A percentile compares a stretch with the other conserved stretches of the same genome.
phyloP scores from a whole-genome alignment of 169 alveolate genomes.

The Cryptosporidium baileyi region DNA sequence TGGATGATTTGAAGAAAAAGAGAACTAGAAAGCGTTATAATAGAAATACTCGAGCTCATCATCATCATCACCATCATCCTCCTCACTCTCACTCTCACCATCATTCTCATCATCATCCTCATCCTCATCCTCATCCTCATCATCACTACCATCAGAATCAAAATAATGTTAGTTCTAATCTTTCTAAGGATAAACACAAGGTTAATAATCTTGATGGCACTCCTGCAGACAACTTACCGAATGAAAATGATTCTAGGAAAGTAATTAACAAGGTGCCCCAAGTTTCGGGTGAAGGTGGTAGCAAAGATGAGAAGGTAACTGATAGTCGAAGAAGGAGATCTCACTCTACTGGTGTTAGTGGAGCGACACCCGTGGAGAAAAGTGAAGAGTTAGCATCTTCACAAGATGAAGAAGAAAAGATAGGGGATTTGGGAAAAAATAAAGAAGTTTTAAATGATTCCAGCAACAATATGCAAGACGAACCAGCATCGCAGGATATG shows the following conservation, averaged over 20 bases:
- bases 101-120: not conserved
- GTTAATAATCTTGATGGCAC: not conserved
- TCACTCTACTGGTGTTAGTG: not conserved
- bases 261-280: not conserved
- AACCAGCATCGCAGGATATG: not conserved
- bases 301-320: not conserved
- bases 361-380: not conserved
- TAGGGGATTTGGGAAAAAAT: too few relatives aligned
- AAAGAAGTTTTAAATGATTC: too few relatives aligned
- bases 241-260: slow-evolving; percentile 11
- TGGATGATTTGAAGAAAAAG: not conserved
- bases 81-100: not conserved
- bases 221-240: not conserved
- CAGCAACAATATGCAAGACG: too few relatives aligned
- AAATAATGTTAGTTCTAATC: not conserved
- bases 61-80: too few relatives aligned
- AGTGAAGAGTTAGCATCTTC: not conserved
- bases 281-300: not conserved
- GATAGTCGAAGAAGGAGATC: not conserved
- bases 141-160: too few relatives aligned
- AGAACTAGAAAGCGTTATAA: not conserved
- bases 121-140: too few relatives aligned
- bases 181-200: slow-evolving; percentile 12
- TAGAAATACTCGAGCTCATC: not conserved
- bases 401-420: not conserved